A percentile compares a stretch with the other conserved stretches of the same genome.
Evolutionary conservation across 164 flowering plant species (phyloP).

Genomic region (Berberis vulgaris): DNA sequence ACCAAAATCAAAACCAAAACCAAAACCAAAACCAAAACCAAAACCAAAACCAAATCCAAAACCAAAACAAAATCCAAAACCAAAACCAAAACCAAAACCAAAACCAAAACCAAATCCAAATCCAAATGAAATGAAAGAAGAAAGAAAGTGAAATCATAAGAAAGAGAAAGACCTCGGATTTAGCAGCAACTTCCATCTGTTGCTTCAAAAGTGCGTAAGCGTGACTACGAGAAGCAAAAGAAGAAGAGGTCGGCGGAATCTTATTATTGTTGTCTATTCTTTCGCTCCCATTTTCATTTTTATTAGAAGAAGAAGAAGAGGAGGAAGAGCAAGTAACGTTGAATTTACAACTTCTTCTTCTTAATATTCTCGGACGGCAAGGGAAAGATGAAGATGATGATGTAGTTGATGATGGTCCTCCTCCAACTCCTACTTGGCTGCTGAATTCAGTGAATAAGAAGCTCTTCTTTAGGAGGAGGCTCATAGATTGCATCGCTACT

Average conservation of each 20-base stretch:
- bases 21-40: background rate
- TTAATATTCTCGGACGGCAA: slow-evolving; percentile 4
- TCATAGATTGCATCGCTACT: too few relatives aligned
- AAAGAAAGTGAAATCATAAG: background rate
- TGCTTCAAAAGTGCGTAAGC: slow-evolving; percentile 79
- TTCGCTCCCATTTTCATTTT: slow-evolving; percentile 23
- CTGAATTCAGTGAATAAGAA: too few relatives aligned
- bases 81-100: background rate
- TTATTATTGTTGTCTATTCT: slow-evolving; percentile 14
- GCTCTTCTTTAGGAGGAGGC: too few relatives aligned
- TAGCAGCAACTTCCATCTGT: slow-evolving; percentile 84
- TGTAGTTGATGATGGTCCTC: too few relatives aligned
- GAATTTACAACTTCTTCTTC: slow-evolving; percentile 12
- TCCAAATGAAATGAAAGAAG: background rate
- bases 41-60: background rate
- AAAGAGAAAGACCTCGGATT: slow-evolving; percentile 56
- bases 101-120: background rate
- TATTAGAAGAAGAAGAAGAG: slow-evolving; percentile 4
- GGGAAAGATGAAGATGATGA: background rate
- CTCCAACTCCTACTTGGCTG: too few relatives aligned
- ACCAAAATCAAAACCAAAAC: too few relatives aligned
- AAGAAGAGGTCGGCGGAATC: slow-evolving; percentile 16
- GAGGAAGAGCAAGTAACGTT: slow-evolving; percentile 41
- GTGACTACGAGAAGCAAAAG: slow-evolving; percentile 58
- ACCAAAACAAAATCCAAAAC: background rate